A percentile compares a stretch with the other conserved stretches of the same genome.
phyloP scores from a whole-genome alignment of 1,284 basidiomycete genomes.

The Apiotrichum montevideense region DNA sequence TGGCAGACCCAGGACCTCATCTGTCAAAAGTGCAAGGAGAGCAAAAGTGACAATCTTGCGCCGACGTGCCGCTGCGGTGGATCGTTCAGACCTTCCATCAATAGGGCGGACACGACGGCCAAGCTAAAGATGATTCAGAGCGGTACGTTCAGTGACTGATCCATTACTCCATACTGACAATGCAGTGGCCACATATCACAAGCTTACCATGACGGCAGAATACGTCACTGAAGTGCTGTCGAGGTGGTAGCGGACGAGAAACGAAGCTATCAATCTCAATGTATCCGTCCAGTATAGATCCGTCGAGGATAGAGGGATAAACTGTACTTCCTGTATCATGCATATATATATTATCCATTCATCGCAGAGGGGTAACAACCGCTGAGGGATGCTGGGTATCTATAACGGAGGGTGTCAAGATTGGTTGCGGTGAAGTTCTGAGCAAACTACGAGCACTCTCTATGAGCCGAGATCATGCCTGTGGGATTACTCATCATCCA shows the following conservation, averaged over 20 bases:
- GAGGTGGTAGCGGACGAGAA: constrained; percentile 27
- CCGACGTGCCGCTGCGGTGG: constrained; percentile 85
- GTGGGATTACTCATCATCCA: constrained; percentile 9
- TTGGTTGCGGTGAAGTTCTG: too few relatives aligned
- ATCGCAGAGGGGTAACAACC: too few relatives aligned
- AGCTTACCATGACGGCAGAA: constrained; percentile 38
- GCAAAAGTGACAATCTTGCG: constrained; percentile 79
- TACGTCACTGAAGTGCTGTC: constrained; percentile 37
- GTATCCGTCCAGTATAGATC: too few relatives aligned
- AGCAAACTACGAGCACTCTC: too few relatives aligned
- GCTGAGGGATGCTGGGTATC: background rate
- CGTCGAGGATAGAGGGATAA: too few relatives aligned
- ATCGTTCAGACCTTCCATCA: constrained; percentile 63
- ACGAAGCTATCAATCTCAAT: background rate
- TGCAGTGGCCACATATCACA: constrained; percentile 43
- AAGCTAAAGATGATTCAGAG: constrained; percentile 70
- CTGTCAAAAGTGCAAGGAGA: constrained; percentile 81
- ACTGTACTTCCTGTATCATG: constrained; percentile 1
- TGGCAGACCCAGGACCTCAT: constrained; percentile 78
- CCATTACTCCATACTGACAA: background rate
- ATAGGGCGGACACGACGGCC: constrained; percentile 61
- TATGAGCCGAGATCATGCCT: too few relatives aligned
- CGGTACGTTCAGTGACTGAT: constrained; percentile 25
- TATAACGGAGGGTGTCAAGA: too few relatives aligned
- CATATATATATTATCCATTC: constrained; percentile 1